Percentiles rank a stretch among this genome's conserved stretches.
Evolutionary conservation across 495 filamentous ascomycete genomes (phyloP).

Genomic region (Talaromyces adpressus): DNA sequence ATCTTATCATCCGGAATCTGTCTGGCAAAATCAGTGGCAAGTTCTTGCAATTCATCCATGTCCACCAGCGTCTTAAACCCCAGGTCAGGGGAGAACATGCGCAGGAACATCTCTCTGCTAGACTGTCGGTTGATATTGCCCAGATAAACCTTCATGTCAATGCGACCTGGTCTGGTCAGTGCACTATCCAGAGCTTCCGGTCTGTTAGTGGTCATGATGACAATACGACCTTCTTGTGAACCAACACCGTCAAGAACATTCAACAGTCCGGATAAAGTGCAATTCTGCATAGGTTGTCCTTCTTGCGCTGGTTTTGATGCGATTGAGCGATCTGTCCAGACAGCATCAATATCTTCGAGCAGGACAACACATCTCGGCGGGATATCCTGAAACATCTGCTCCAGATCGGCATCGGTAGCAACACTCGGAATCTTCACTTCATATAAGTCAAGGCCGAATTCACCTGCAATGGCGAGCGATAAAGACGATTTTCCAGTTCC

Average conservation of each 20-base stretch:
- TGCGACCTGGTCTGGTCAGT: conserved; percentile 66
- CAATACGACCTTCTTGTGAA: conserved; percentile 69
- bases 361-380: conserved; percentile 56
- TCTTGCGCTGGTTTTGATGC: not conserved
- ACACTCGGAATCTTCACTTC: conserved; percentile 28
- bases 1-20: conserved; percentile 57
- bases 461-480: conserved; percentile 49
- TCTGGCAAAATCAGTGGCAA: conserved; percentile 52
- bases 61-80: not conserved
- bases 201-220: conserved; percentile 82
- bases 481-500: conserved; percentile 61
- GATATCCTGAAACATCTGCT: conserved; percentile 44
- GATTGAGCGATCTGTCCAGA: conserved; percentile 1
- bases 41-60: conserved; percentile 4
- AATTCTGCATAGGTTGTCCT: not conserved
- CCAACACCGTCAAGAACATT: conserved; percentile 81
- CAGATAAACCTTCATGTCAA: conserved; percentile 58
- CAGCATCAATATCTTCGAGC: conserved; percentile 60
- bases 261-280: conserved; percentile 55
- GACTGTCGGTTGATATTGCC: conserved; percentile 3
- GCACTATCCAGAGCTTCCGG: conserved; percentile 68
- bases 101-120: conserved; percentile 5
- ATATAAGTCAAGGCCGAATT: conserved; percentile 56
- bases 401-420: conserved; percentile 30
- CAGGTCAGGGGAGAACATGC: conserved; percentile 6